phyloP scores from a whole-genome alignment of 176 grass and related monocot genomes.

The Tillandsia fasciculata region DNA sequence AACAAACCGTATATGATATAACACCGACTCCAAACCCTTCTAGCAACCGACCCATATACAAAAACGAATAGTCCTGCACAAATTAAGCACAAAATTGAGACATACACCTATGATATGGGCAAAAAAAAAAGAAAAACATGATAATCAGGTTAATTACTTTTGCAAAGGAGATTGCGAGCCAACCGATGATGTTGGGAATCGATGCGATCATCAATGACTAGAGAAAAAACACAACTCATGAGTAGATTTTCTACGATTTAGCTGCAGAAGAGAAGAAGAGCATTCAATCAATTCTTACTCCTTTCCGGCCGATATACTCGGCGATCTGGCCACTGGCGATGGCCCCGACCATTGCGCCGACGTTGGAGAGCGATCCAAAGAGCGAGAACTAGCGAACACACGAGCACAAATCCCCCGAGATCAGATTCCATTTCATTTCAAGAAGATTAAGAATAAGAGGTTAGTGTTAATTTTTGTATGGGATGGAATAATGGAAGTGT shows the following conservation, averaged over 20 bases:
- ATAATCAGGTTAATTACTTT: constrained; percentile 35
- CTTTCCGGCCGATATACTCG: constrained; percentile 72
- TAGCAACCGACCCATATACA: constrained; percentile 82
- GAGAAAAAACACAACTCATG: not conserved
- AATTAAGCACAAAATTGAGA: not conserved
- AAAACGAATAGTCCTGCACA: constrained; percentile 68
- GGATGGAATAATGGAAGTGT: not conserved
- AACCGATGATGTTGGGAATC: constrained; percentile 82
- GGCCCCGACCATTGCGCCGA: constrained; percentile 76
- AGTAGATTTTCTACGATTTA: not conserved
- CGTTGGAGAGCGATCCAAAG: constrained; percentile 87
- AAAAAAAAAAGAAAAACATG: not conserved
- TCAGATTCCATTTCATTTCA: not conserved
- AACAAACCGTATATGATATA: constrained; percentile 64
- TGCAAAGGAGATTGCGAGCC: constrained; percentile 80
- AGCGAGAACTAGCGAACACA: constrained; percentile 49
- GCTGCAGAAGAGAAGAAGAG: not conserved
- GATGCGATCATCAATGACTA: constrained; percentile 92
- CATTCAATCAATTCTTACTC: constrained; percentile 27
- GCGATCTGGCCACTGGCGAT: constrained; percentile 85
- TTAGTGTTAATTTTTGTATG: not conserved
- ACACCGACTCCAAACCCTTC: constrained; percentile 90
- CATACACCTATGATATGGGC: too few relatives aligned
- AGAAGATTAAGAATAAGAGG: not conserved
- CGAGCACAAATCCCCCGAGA: not conserved